Base-by-base conservation (phyloP, 768 basidiomycete genomes). In the Lentinula edodes region DNA sequence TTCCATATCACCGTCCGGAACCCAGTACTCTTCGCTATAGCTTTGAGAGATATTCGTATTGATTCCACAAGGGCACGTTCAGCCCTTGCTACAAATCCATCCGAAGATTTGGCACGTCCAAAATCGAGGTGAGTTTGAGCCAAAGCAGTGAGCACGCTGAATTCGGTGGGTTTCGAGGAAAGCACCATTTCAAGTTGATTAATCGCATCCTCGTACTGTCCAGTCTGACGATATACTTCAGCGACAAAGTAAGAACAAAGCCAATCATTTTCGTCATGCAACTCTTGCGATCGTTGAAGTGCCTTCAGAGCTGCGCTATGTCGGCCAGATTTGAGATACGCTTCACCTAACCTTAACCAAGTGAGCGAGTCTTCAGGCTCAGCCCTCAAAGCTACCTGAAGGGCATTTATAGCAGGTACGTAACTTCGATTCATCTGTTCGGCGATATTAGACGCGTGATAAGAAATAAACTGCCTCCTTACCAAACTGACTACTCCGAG, bases 331-430 rank as follows among this genome's bases (percentile, higher is more conserved):
- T 83, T 88, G 66, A 84, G 85, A 66, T 99, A 98, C 0, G 93
- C 91, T 72, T 97, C 93, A 1, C 95, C 95, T 2, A 99, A 80
- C 41, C 91, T 84, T 13, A 94, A 79, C 97, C 96, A 98, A n/a
- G 88, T 83, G 15, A 86, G 71, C 12, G 84, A 81, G 72, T 98
- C 94, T 2, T 87, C 83, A 1, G 86, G 81, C 20, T 91, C 83
- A 6, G 89, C 88, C 16, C 93, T 82, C 5, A 97, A 80, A 0
- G 91, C 87, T n/a, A 93, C 80, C 66, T 98, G 95, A 67, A 93
- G 87, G 0, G 89, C 87, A 65, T 90, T 85, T 38, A 93, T 92
- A 2, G 95, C 93, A 45, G 83, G 77, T 5, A 80, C 66, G 67
- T 89, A 93, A 64, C 92, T 87, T 55, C 78, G 78, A 28, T 84